Conservation (phyloP, 2,329 filamentous ascomycete genomes). For the Didymosphaeria variabile region DNA sequence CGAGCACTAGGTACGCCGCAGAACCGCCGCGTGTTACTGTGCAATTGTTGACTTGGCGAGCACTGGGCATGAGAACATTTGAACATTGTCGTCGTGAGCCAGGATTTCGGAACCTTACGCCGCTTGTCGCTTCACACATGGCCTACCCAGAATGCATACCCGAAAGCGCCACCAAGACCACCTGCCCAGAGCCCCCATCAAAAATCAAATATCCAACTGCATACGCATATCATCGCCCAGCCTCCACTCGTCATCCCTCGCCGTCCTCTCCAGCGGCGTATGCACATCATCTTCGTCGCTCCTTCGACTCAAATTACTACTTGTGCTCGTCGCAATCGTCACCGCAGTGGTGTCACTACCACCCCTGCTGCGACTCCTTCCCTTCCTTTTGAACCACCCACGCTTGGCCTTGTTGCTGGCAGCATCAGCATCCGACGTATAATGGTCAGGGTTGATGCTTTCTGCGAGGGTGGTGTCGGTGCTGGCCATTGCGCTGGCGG, state of each 20-base stretch:
- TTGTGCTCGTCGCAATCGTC: constrained; percentile 40
- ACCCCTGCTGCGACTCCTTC: constrained; percentile 34
- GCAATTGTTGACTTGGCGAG: too few species aligned
- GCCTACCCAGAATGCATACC: neutral
- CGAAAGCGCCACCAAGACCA: neutral
- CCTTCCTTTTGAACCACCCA: constrained; percentile 49
- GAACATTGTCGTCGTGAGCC: too few species aligned
- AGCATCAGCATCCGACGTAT: constrained; percentile 40
- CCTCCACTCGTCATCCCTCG: constrained; percentile 72
- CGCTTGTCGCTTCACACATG: too few species aligned
- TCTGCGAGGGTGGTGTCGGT: constrained; percentile 37
- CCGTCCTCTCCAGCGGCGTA: constrained; percentile 57
- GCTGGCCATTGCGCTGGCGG: constrained; percentile 35
- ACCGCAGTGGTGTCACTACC: constrained; percentile 43
- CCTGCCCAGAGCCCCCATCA: neutral
- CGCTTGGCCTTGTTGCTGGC: constrained; percentile 44
- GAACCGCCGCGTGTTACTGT: neutral
- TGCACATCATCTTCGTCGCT: constrained; percentile 60
- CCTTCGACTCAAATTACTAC: constrained; percentile 41
- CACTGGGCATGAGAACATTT: too few species aligned
- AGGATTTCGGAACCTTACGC: too few species aligned
- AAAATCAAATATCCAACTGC: constrained; percentile 72
- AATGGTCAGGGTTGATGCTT: constrained; percentile 35
- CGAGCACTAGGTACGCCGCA: neutral
- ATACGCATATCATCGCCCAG: constrained; percentile 86